A percentile compares a stretch with the other conserved stretches of the same genome.
Conservation (phyloP, 345 rosid genomes). For the thale cress (Arabidopsis thaliana) region DNA sequence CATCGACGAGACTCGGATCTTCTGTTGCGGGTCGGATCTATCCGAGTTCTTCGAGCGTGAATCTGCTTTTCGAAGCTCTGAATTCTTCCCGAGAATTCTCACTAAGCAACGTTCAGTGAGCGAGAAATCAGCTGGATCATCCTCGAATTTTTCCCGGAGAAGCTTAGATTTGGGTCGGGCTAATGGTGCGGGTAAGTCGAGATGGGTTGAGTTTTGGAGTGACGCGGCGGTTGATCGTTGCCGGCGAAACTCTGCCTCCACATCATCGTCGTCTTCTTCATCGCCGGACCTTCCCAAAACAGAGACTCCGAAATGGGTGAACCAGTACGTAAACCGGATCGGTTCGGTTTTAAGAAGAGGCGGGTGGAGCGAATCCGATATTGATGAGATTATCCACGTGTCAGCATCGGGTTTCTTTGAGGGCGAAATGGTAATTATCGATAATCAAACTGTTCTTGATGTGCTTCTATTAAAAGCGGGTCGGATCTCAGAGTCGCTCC, state of each 20-base stretch:
- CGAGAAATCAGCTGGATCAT: conserved; percentile 58
- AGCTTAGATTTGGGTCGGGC: conserved; percentile 58
- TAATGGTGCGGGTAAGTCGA: conserved; percentile 55
- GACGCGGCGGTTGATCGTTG: conserved; percentile 77
- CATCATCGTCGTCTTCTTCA: conserved; percentile 42
- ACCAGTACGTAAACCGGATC: conserved; percentile 62
- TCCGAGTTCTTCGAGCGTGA: conserved; percentile 77
- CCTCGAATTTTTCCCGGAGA: conserved; percentile 56
- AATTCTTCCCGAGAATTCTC: conserved; percentile 48
- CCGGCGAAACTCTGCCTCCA: conserved; percentile 60
- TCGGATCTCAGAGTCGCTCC: conserved; percentile 76
- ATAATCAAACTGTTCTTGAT: conserved; percentile 69
- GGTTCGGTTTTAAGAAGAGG: conserved; percentile 72
- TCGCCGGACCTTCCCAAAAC: conserved; percentile 68
- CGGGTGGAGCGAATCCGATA: conserved; percentile 81
- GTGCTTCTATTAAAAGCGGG: conserved; percentile 71
- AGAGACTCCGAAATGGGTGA: conserved; percentile 72
- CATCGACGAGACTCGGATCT: conserved; percentile 75
- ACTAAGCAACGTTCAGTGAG: conserved; percentile 61
- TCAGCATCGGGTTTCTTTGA: conserved; percentile 75
- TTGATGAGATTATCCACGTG: conserved; percentile 69
- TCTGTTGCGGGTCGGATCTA: conserved; percentile 84
- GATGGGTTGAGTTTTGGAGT: conserved; percentile 95
- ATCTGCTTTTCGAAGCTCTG: conserved; percentile 59
- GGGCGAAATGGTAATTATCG: conserved; percentile 65